These are phyloP conservation scores for Delphinella strobiligena DNA, from an alignment of 2,329 filamentous ascomycete species.

Conservation along the genomic window DNA sequence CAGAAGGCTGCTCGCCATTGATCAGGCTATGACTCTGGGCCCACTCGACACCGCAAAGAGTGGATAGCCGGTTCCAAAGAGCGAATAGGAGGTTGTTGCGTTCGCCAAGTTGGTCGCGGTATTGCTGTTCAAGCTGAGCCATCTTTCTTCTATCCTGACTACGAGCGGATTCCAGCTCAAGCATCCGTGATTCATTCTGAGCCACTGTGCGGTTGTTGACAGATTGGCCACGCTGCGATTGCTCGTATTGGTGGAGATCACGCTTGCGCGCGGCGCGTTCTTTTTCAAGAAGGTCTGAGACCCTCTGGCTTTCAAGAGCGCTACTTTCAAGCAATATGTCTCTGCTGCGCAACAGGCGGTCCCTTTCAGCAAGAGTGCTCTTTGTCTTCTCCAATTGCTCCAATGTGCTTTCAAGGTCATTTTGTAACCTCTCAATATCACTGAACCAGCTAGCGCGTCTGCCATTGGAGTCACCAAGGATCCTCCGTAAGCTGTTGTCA, in stretches of 20 bases:
- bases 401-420: slow-evolving; percentile 72
- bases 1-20: slow-evolving; percentile 71
- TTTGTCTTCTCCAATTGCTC: slow-evolving; percentile 72
- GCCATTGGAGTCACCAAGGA: slow-evolving; percentile 76
- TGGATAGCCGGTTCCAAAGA: slow-evolving; percentile 82
- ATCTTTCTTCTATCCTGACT: slow-evolving; percentile 68
- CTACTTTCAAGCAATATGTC: slow-evolving; percentile 81
- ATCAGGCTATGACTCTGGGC: slow-evolving; percentile 78
- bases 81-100: slow-evolving; percentile 77
- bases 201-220: slow-evolving; percentile 77
- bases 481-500: slow-evolving; percentile 76
- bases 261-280: slow-evolving; percentile 75
- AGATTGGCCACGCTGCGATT: slow-evolving; percentile 74
- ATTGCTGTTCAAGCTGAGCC: slow-evolving; percentile 61
- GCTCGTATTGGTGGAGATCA: slow-evolving; percentile 79
- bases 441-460: slow-evolving; percentile 76
- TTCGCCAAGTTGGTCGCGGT: slow-evolving; percentile 78
- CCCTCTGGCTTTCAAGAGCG: slow-evolving; percentile 70
- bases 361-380: slow-evolving; percentile 73
- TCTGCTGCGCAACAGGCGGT: slow-evolving; percentile 77
- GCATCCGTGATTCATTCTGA: slow-evolving; percentile 71
- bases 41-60: slow-evolving; percentile 85
- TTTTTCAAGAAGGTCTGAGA: slow-evolving; percentile 81
- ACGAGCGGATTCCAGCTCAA: slow-evolving; percentile 73
- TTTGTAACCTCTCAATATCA: slow-evolving; percentile 72